These are phyloP conservation scores for Vaccinium darrowii DNA, from an alignment of 148 eudicot genomes.

Conservation along the genomic window DNA sequence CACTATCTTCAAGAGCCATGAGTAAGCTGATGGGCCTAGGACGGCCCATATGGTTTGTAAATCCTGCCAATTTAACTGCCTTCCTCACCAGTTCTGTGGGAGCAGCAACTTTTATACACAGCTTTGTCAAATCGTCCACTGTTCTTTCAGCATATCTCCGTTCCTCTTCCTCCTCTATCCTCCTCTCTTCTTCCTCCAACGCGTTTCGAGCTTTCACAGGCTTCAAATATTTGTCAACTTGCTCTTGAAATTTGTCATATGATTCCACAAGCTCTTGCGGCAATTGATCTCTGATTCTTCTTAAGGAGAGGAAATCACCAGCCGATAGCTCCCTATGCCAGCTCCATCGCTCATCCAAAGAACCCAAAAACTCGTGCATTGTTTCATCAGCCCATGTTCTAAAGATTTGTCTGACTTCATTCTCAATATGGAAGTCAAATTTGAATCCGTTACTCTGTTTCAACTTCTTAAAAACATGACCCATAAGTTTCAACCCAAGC, in stretches of 20 bases:
- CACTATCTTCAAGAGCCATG: slow-evolving; percentile 68
- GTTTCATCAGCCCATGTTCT: slow-evolving; percentile 77
- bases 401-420: slow-evolving; percentile 72
- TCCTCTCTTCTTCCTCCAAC: slow-evolving; percentile 56
- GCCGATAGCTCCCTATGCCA: slow-evolving; percentile 62
- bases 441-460: slow-evolving; percentile 58
- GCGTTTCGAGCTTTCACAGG: slow-evolving; percentile 57
- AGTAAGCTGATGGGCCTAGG: slow-evolving; percentile 77
- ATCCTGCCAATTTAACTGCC: slow-evolving; percentile 70
- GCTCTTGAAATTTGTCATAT: slow-evolving; percentile 77
- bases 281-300: slow-evolving; percentile 72
- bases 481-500: slow-evolving; percentile 72
- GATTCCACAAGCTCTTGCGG: slow-evolving; percentile 76
- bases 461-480: slow-evolving; percentile 73
- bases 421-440: slow-evolving; percentile 65
- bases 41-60: slow-evolving; percentile 90
- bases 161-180: slow-evolving; percentile 73
- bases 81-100: slow-evolving; percentile 66
- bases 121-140: slow-evolving; percentile 72
- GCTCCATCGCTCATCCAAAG: slow-evolving; percentile 63
- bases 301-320: slow-evolving; percentile 78
- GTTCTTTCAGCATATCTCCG: slow-evolving; percentile 62
- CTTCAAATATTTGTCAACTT: slow-evolving; percentile 70
- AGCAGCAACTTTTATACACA: slow-evolving; percentile 69
- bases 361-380: slow-evolving; percentile 55